These are phyloP conservation scores for Elaeagnus macrophylla DNA, from an alignment of 306 rosid species.

Conservation along the genomic window DNA sequence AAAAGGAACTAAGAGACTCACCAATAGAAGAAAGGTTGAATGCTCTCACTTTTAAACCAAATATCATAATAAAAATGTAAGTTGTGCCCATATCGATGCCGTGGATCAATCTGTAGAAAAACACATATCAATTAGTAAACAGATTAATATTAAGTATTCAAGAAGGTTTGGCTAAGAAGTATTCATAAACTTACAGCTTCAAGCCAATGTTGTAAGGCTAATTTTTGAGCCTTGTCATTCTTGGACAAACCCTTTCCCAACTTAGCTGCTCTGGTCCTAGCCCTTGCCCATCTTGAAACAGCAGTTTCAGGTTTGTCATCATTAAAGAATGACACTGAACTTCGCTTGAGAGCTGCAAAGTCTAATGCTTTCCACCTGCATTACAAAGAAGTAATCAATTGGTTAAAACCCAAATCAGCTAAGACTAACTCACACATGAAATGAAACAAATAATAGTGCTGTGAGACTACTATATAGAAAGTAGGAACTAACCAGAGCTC, in stretches of 20 bases:
- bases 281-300: conserved; percentile 81
- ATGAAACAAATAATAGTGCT: background rate
- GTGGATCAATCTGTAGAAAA: conserved; percentile 68
- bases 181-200: conserved; percentile 55
- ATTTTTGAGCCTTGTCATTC: conserved; percentile 86
- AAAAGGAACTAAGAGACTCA: conserved; percentile 19
- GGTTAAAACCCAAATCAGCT: background rate
- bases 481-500: conserved; percentile 66
- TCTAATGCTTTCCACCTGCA: conserved; percentile 90
- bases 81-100: conserved; percentile 94
- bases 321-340: conserved; percentile 70
- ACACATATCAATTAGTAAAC: conserved; percentile 2
- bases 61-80: conserved; percentile 71
- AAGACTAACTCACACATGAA: background rate
- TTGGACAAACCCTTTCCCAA: conserved; percentile 98
- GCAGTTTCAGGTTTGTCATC: conserved; percentile 69
- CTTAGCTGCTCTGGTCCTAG: conserved; percentile 91
- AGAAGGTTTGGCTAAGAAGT: background rate
- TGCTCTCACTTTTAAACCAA: conserved; percentile 75
- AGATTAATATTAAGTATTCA: background rate
- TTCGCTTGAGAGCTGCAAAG: conserved; percentile 57
- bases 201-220: conserved; percentile 96
- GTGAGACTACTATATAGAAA: background rate
- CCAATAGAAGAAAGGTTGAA: conserved; percentile 91
- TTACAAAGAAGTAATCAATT: conserved; percentile 16